These are phyloP conservation scores for Limnanthes douglasii DNA, from an alignment of 345 rosid genomes.

Conservation along the genomic window DNA sequence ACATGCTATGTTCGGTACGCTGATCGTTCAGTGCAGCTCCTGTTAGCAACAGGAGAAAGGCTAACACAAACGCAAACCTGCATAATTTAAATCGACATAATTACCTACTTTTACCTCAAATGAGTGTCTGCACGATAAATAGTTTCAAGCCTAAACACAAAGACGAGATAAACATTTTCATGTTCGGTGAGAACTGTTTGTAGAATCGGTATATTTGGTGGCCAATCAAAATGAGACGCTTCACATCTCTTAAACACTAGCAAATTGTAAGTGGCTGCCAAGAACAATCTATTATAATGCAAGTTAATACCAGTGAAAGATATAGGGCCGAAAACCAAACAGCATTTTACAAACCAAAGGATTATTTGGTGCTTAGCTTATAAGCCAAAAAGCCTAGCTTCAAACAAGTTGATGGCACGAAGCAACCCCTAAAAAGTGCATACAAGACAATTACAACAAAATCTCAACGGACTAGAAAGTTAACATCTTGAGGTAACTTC, in stretches of 20 bases:
- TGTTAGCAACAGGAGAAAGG: conserved; percentile 56
- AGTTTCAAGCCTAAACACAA: not conserved
- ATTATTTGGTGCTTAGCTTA: too few species aligned
- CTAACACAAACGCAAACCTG: conserved; percentile 81
- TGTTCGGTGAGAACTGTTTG: too few species aligned
- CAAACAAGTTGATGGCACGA: too few species aligned
- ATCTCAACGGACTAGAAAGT: not conserved
- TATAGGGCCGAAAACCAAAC: not conserved
- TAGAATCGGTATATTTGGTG: too few species aligned
- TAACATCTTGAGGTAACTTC: not conserved
- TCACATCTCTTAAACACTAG: too few species aligned
- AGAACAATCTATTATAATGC: too few species aligned
- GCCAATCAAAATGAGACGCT: not conserved
- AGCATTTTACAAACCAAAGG: not conserved
- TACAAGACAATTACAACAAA: not conserved
- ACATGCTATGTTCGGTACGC: conserved; percentile 33
- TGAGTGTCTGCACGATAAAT: not conserved
- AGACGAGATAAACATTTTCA: not conserved
- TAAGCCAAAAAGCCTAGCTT: too few species aligned
- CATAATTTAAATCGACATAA: conserved; percentile 1
- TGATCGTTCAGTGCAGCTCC: conserved; percentile 71
- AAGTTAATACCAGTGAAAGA: not conserved
- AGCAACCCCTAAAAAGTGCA: too few species aligned
- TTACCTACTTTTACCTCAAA: not conserved
- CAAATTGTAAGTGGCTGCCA: too few species aligned